These are phyloP conservation scores for Avena sativa DNA, from an alignment of 176 grass and related monocot species.

Conservation along the genomic window DNA sequence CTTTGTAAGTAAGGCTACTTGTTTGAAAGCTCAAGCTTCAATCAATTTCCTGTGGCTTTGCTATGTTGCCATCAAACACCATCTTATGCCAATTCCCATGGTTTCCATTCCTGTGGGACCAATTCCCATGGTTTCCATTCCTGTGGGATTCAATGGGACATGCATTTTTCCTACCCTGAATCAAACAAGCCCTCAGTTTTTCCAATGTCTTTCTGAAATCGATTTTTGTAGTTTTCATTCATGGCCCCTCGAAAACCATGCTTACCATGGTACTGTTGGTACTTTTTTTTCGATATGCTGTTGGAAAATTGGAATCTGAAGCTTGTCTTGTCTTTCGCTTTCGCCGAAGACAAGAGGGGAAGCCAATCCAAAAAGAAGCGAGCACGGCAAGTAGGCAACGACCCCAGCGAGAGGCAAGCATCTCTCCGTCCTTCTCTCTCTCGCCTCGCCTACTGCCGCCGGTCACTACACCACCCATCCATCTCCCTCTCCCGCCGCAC, in stretches of 20 bases:
- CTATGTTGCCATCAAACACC: too few species aligned
- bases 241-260: background rate
- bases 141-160: too few species aligned
- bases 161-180: too few species aligned
- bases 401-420: conserved; percentile 50
- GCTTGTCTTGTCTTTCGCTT: background rate
- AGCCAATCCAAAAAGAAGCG: conserved; percentile 27
- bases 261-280: background rate
- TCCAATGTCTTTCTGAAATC: background rate
- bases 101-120: too few species aligned
- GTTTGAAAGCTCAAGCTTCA: too few species aligned
- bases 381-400: conserved; percentile 30
- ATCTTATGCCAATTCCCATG: too few species aligned
- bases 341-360: background rate
- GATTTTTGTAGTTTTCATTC: background rate
- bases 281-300: background rate
- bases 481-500: conserved; percentile 45
- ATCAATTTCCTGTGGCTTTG: too few species aligned
- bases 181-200: background rate
- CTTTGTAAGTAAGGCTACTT: too few species aligned
- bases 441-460: background rate
- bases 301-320: background rate
- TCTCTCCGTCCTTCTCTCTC: conserved; percentile 12
- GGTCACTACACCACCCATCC: background rate
- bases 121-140: too few species aligned